Evolutionary conservation across 2,329 filamentous ascomycete genomes (phyloP), one percentile per base, ranked within the genome.

Genomic region (Aspergillus udagawae): DNA sequence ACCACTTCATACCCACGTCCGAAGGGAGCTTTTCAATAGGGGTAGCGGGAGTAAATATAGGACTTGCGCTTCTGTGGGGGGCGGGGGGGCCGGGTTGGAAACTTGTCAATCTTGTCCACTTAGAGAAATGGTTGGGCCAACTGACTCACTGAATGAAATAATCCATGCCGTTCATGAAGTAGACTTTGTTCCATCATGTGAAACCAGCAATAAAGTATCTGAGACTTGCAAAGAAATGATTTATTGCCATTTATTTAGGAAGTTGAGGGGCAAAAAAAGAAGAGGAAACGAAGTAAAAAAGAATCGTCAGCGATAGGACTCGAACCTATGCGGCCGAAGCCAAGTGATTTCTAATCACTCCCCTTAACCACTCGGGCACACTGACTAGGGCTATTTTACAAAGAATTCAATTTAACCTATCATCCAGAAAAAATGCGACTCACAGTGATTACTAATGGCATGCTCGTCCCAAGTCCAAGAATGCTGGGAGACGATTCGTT

Each of bases 121-220:
- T 74, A 73, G 69, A 70, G 61, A 74, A 64, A 68, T 71, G 70
- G 70, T 71, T 65, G 70, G 66, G 32, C 32, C 32, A 65, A 69
- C 63, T 65, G 64, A 61, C 64, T 60, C 63, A 68, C 60, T 64
- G 67, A 47, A 68, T 66, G 69, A 70, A 66, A 69, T 69, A 65
- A 63, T 70, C 60, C 56, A 67, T 68, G 70, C 70, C 68, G 71
- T 69, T 70, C 63, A 67, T 64, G 66, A 68, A 73, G 70, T 73
- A 73, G 69, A 73, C 63, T 60, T 58, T 60, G 64, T 62, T 67
- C 57, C 62, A 64, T 62, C 59, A 55, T 64, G 14, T 1, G 5
- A 38, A 38, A 38, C 32, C 14, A 38, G 14, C 32, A 17, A 38
- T 38, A 38, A 6, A 7, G 14, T 17, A 38, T 17, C 5, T 38